phyloP scores from a whole-genome alignment of 495 filamentous ascomycete species.

The Parathielavia hyrcaniae region DNA sequence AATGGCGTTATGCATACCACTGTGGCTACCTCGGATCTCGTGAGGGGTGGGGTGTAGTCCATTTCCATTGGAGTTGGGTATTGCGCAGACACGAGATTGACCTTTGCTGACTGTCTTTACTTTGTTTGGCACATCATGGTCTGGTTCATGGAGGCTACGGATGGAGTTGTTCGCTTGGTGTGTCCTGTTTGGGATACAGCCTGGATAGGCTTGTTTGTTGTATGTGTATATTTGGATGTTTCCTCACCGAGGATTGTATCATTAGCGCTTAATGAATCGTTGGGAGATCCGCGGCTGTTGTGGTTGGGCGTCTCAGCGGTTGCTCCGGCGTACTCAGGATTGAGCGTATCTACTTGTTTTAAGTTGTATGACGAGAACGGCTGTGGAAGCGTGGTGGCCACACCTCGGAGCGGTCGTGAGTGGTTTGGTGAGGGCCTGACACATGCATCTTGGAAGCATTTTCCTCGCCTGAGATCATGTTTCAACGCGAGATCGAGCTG shows the following conservation, averaged over 20 bases:
- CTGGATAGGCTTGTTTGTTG: conserved; percentile 5
- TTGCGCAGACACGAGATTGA: background rate
- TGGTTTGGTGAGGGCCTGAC: too few relatives aligned
- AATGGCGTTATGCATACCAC: conserved; percentile 6
- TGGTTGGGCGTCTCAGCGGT: background rate
- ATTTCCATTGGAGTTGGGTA: conserved; percentile 7
- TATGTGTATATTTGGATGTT: background rate
- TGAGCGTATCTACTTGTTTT: background rate
- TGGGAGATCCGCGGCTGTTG: background rate
- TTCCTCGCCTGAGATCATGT: too few relatives aligned
- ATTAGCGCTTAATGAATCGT: conserved; percentile 9
- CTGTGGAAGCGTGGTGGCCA: too few relatives aligned
- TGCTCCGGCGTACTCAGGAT: background rate
- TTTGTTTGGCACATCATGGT: background rate
- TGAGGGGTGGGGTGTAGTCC: background rate
- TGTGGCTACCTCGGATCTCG: background rate
- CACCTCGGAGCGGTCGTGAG: too few relatives aligned
- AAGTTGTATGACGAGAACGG: too few relatives aligned
- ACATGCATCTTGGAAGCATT: too few relatives aligned
- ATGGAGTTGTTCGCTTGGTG: background rate
- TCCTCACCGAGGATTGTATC: background rate
- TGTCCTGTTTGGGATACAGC: background rate
- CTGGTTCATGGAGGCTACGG: background rate
- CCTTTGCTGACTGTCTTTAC: background rate
- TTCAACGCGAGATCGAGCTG: too few relatives aligned